Percentiles rank a stretch among this genome's conserved stretches.
phyloP scores from a whole-genome alignment of 805 yeast genomes.

The Brettanomyces sp. region DNA sequence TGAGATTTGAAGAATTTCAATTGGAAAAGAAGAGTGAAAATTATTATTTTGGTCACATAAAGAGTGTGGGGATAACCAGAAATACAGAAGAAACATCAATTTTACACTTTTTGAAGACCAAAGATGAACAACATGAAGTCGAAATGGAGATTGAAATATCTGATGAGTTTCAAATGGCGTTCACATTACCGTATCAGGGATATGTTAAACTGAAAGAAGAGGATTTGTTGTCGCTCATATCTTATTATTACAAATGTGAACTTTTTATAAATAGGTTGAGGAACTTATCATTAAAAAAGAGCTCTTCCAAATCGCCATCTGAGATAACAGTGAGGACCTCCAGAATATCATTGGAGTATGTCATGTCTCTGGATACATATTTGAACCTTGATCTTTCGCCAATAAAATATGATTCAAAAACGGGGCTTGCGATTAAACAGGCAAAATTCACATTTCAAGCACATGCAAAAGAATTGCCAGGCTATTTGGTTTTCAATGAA shows the following conservation, averaged over 20 bases:
- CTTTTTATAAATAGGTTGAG: neutral
- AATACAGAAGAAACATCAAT: neutral
- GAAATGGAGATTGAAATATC: conserved; percentile 38
- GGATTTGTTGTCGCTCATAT: neutral
- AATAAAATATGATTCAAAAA: neutral
- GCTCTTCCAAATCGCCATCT: no score
- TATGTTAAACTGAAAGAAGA: conserved; percentile 8
- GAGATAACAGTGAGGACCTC: neutral
- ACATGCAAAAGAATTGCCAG: no score
- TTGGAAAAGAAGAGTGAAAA: conserved; percentile 34
- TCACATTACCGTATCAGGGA: conserved; percentile 36
- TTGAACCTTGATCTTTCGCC: neutral
- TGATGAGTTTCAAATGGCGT: conserved; percentile 24
- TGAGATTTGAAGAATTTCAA: conserved; percentile 22
- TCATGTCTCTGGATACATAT: neutral
- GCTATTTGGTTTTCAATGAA: no score
- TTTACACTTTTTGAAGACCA: conserved; percentile 2
- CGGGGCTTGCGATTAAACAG: no score
- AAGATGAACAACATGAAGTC: conserved; percentile 34
- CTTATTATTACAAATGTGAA: neutral
- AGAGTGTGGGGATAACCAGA: conserved; percentile 22
- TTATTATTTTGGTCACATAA: conserved; percentile 40
- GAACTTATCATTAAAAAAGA: no score
- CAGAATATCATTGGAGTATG: neutral
- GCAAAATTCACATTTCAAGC: no score